Conservation (phyloP, 73 alveolate species). For the Loxodes magnus region DNA sequence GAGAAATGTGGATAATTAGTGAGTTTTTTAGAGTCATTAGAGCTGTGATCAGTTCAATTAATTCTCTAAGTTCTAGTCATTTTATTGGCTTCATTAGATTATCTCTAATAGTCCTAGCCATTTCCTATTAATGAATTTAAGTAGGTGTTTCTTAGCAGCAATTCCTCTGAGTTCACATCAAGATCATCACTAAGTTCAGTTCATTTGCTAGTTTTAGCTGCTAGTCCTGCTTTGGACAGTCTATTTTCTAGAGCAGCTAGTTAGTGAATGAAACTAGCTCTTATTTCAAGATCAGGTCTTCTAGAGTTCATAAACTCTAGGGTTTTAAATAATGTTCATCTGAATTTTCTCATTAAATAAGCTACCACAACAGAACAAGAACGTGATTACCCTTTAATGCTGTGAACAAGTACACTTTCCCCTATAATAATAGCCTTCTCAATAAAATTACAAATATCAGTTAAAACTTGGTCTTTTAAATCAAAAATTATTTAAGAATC, state of each 20-base stretch:
- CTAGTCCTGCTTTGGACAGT: slow-evolving; percentile 36
- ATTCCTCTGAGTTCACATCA: slow-evolving; percentile 52
- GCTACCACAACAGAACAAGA: slow-evolving; percentile 85
- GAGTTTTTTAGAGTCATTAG: slow-evolving; percentile 4
- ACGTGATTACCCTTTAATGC: slow-evolving; percentile 92
- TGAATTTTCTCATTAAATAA: slow-evolving; percentile 85
- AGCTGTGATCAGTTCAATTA: slow-evolving; percentile 2
- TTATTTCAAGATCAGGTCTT: slow-evolving; percentile 66
- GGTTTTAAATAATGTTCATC: slow-evolving; percentile 67
- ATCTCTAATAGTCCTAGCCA: slow-evolving; percentile 31
- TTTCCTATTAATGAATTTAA: slow-evolving; percentile 80
- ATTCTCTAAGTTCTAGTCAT: neutral
- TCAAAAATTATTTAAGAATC: slow-evolving; percentile 81
- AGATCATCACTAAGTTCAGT: slow-evolving; percentile 51
- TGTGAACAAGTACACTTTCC: slow-evolving; percentile 94
- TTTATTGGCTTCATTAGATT: neutral
- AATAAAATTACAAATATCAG: slow-evolving; percentile 77
- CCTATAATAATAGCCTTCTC: slow-evolving; percentile 87
- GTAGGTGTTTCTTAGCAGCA: slow-evolving; percentile 73
- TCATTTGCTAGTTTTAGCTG: slow-evolving; percentile 62
- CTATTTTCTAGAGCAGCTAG: slow-evolving; percentile 65
- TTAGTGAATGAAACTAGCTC: slow-evolving; percentile 52
- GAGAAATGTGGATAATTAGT: neutral
- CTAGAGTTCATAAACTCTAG: slow-evolving; percentile 70
- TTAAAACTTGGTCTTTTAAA: slow-evolving; percentile 76